Percentiles rank a stretch among this genome's conserved stretches.
Evolutionary conservation across 2,329 filamentous ascomycete species (phyloP).

Genomic region (Pyrenophora seminiperda): DNA sequence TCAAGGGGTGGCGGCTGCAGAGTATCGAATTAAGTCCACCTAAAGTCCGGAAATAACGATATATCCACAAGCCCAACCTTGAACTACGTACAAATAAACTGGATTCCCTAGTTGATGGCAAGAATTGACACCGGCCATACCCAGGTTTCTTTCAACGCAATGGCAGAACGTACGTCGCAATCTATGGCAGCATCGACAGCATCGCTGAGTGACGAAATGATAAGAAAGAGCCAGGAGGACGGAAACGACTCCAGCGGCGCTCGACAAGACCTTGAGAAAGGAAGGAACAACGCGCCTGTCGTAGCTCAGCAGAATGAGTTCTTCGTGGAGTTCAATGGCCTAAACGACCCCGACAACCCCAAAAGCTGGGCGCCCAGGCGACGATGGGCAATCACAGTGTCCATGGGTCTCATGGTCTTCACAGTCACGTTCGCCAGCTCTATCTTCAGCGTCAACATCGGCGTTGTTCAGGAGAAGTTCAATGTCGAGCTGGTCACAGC

Average conservation of each 20-base stretch:
- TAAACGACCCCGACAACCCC: conserved; percentile 71
- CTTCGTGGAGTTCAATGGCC: conserved; percentile 74
- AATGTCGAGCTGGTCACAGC: conserved; percentile 52
- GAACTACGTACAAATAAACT: conserved; percentile 9
- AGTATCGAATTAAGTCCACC: conserved; percentile 6
- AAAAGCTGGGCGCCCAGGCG: conserved; percentile 72
- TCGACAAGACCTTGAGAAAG: conserved; percentile 16
- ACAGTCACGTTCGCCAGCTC: conserved; percentile 57
- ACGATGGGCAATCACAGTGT: conserved; percentile 70
- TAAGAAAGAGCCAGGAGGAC: conserved; percentile 13
- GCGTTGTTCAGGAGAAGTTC: conserved; percentile 58
- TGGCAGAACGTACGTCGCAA: background rate
- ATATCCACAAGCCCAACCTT: background rate
- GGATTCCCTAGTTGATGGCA: background rate
- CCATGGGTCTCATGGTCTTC: conserved; percentile 57
- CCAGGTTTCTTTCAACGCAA: background rate
- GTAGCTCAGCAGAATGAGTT: conserved; percentile 25
- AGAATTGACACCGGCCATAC: background rate
- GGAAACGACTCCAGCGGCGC: background rate
- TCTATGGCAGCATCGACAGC: background rate
- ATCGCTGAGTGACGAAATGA: background rate
- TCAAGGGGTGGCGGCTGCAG: conserved; percentile 1
- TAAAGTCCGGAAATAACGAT: conserved; percentile 18
- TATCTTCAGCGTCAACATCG: conserved; percentile 65
- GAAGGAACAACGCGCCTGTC: background rate